Percentiles rank a stretch among this genome's conserved stretches.
These are phyloP conservation scores for Penicillium oxalicum DNA, from an alignment of 2,329 filamentous ascomycete genomes.

Conservation along the genomic window DNA sequence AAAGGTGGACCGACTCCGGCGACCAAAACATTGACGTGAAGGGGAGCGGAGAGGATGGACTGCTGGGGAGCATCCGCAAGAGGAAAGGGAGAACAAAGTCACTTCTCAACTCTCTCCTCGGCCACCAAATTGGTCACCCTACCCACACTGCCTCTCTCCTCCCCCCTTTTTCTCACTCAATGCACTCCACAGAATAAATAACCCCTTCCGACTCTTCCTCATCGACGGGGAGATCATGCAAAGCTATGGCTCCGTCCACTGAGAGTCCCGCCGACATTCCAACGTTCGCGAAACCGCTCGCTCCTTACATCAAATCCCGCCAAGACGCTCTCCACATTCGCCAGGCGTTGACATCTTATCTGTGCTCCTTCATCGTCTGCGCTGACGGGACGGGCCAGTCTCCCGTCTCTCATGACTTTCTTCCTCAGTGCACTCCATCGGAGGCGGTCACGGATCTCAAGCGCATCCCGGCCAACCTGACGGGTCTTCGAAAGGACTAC, in stretches of 20 bases:
- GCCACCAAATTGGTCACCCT: too few species aligned
- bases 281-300: slow-evolving; percentile 29
- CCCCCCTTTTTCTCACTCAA: too few species aligned
- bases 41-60: too few species aligned
- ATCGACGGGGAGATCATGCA: slow-evolving; percentile 10
- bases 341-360: slow-evolving; percentile 34
- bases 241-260: slow-evolving; percentile 23
- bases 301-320: slow-evolving; percentile 36
- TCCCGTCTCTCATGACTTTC: slow-evolving; percentile 24
- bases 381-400: slow-evolving; percentile 22
- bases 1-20: too few species aligned
- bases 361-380: slow-evolving; percentile 33
- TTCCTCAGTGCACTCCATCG: slow-evolving; percentile 32
- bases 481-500: slow-evolving; percentile 41
- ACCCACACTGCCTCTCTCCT: too few species aligned
- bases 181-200: too few species aligned
- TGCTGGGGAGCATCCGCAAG: too few species aligned
- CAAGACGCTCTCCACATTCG: slow-evolving; percentile 37
- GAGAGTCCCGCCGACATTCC: slow-evolving; percentile 26
- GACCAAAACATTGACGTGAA: too few species aligned
- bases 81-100: too few species aligned
- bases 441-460: slow-evolving; percentile 30
- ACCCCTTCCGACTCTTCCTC: too few species aligned
- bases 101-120: too few species aligned
- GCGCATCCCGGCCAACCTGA: slow-evolving; percentile 35